phyloP scores from a whole-genome alignment of 441 rosid species.

The Bocquillonia castaneifolia region DNA sequence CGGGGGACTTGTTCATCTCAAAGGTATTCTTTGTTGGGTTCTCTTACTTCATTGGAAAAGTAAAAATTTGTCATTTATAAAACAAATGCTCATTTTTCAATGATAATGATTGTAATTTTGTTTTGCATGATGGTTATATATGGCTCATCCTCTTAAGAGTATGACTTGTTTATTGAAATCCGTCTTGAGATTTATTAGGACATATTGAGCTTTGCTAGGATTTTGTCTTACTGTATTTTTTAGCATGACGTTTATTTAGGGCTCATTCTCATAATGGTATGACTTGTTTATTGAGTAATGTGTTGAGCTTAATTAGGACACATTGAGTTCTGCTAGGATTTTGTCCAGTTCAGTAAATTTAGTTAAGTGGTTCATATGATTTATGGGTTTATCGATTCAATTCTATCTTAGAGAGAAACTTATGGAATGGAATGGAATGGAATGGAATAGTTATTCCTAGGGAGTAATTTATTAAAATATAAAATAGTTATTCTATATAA shows the following conservation, averaged over 20 bases:
- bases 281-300: neutral
- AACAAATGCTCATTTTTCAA: neutral
- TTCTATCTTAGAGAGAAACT: neutral
- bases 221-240: too few species aligned
- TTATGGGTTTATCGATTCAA: neutral
- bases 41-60: neutral
- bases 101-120: neutral
- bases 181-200: neutral
- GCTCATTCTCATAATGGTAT: neutral
- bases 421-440: too few species aligned
- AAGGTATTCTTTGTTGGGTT: slow-evolving; percentile 38
- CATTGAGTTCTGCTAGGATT: neutral
- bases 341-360: neutral
- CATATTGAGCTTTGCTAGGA: neutral
- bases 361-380: too few species aligned
- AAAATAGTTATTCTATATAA: too few species aligned
- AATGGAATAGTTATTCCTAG: too few species aligned
- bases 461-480: too few species aligned
- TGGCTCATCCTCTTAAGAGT: neutral
- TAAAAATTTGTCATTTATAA: neutral
- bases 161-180: neutral
- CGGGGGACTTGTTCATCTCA: slow-evolving; percentile 66
- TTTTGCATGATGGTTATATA: neutral
- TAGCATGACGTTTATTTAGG: neutral
- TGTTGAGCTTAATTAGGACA: neutral